Base-by-base conservation (phyloP, 345 rosid genomes). In the Angophora floribunda region DNA sequence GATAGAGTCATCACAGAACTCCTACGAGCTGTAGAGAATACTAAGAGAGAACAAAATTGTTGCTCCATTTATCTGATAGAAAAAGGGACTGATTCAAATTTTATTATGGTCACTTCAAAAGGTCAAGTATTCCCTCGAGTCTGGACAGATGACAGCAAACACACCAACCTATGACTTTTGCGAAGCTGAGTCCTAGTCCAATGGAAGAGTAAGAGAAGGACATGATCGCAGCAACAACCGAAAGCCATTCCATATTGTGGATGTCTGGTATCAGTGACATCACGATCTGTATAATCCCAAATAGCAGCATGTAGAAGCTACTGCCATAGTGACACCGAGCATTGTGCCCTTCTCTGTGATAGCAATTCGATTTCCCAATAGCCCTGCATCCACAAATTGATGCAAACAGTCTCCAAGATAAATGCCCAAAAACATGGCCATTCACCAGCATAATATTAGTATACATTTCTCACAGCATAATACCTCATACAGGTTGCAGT, bases 401-500 rank as follows among this genome's bases (percentile, higher is more conserved):
- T 7, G 86, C 55, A 85, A 85, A 85, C 55, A 32, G 44, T 24
- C 63, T 17, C 15, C 50, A 57, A 86, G 11, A 45, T 41, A 52
- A 32, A 36, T 61, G 6, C 49, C 65, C 41, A 22, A n/a, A 17
- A 47, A 63, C 30, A 26, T 49, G 53, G 55, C 13, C 14, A 45
- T 41, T 50, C 13, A 13, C 19, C 16, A 51, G 79, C 65, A 41
- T 79, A 55, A 45, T 28, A 44, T 55, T 28, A 16, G 53, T 28
- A 51, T 50, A 36, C 21, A 32, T 28, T 32, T 67, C 65, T 19
- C 61, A 45, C 50, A 11, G 32, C 16, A 63, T 15, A 30, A 88
- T 91, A 95, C 98, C 97, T 94, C 92, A 95, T 91, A 85, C 97
- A 65, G 67, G 93, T 94, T 52, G 98, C 89, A 59, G 96, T 90